These are phyloP conservation scores for Pseudocercospora ulei DNA, from an alignment of 2,329 filamentous ascomycete genomes.

Conservation along the genomic window DNA sequence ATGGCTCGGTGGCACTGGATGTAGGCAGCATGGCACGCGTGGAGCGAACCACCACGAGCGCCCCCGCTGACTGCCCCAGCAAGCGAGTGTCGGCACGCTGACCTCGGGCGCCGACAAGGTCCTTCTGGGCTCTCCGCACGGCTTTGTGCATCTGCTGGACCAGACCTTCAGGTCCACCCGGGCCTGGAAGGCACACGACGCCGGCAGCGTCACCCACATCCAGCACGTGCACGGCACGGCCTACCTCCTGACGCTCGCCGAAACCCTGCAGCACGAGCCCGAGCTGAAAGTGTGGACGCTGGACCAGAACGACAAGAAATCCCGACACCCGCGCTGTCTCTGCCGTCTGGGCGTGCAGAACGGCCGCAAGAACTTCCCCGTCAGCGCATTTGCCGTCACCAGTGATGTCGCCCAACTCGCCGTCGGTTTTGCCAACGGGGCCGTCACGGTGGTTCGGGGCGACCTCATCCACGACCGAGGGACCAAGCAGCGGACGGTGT, in stretches of 20 bases:
- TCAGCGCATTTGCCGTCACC: slow-evolving; percentile 79
- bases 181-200: slow-evolving; percentile 77
- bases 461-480: slow-evolving; percentile 93
- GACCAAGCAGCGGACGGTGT: slow-evolving; percentile 84
- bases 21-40: slow-evolving; percentile 18
- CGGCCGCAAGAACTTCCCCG: slow-evolving; percentile 84
- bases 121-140: slow-evolving; percentile 78
- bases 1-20: slow-evolving; percentile 48
- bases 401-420: slow-evolving; percentile 87
- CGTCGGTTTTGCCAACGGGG: slow-evolving; percentile 89
- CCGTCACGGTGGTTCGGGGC: slow-evolving; percentile 84
- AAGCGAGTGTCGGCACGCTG: slow-evolving; percentile 65
- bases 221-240: slow-evolving; percentile 82
- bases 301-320: slow-evolving; percentile 90
- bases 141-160: slow-evolving; percentile 77
- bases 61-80: slow-evolving; percentile 32
- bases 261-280: slow-evolving; percentile 80
- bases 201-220: slow-evolving; percentile 76
- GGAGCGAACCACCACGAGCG: too few species aligned
- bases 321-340: slow-evolving; percentile 74
- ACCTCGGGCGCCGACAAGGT: slow-evolving; percentile 81
- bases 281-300: slow-evolving; percentile 95
- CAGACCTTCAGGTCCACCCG: slow-evolving; percentile 76
- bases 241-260: slow-evolving; percentile 72
- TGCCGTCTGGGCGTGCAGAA: slow-evolving; percentile 81